Evolutionary conservation across 2,329 filamentous ascomycete species (phyloP), one percentile per base, ranked within the genome.

Genomic region (Leptographium wingfieldii): DNA sequence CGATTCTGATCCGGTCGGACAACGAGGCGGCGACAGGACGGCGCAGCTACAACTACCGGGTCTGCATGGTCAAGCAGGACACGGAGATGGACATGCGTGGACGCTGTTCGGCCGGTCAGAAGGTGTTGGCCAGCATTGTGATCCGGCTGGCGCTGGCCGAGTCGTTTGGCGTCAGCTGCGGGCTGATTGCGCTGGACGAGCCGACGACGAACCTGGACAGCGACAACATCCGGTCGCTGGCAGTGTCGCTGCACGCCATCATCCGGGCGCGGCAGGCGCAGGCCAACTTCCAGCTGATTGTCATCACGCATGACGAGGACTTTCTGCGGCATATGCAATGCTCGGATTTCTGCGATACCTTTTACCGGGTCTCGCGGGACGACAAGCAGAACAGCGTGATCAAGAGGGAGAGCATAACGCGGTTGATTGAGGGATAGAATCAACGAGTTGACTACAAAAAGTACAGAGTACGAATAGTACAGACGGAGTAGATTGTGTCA

Each of bases 21-120:
- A 87, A 85, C 67, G 94, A 97, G 70, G 83, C 81, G 55, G 78
- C 78, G 56, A 66, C 56, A 56, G 61, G 54, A 53, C 60, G 49
- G 68, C 85, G 90, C 67, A 88, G 80, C 63, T 97, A 97, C 80
- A 97, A 99, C 74, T 99, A 99, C 77, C 89, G 94, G 55, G 87
- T 99, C 6, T 92, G 90, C 73, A 99, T 99, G 94, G 85, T 96
- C 66, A 99, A 99, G 76, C 87, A 92, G 70, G 91, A 95, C 68
- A 90, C 88, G 0, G 94, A 99, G 73, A 96, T 99, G 91, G 94
- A 99, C 75, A 99, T 99, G 94, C 90, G 94, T 63, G 95, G 94
- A 1, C 89, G 94, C 59, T 99, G 94, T 78, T 95, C 89, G 66
- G 94, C 94, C 1, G 94, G 94, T 3, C 94, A 99, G 72, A 96